A percentile compares a stretch with the other conserved stretches of the same genome.
phyloP scores from a whole-genome alignment of 2,329 filamentous ascomycete species.

The Nothomitra cinnamomea region DNA sequence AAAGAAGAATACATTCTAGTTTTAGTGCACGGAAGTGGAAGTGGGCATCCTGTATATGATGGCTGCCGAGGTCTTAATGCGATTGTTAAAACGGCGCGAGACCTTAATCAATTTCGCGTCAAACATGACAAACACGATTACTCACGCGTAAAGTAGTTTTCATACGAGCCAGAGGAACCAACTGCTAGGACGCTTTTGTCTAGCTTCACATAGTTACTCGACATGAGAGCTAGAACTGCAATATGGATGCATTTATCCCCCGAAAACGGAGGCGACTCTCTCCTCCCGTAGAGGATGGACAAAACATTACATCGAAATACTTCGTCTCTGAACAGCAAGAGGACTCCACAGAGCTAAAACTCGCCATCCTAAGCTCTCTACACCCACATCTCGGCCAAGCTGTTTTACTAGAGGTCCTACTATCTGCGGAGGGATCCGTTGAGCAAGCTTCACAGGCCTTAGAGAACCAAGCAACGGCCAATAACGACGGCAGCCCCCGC shows the following conservation, averaged over 20 bases:
- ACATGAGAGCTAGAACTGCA: conserved; percentile 3
- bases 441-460: conserved; percentile 44
- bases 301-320: conserved; percentile 8
- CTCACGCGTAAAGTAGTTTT: neutral
- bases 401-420: conserved; percentile 57
- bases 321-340: conserved; percentile 26
- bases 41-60: neutral
- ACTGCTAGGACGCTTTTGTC: neutral
- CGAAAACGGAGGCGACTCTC: conserved; percentile 12
- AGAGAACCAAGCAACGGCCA: neutral
- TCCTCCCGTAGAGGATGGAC: conserved; percentile 10
- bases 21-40: neutral
- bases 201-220: neutral
- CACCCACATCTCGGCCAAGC: conserved; percentile 47
- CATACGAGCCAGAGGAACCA: neutral
- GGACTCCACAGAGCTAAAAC: conserved; percentile 76
- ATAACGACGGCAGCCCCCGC: conserved; percentile 7
- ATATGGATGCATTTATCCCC: conserved; percentile 40
- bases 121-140: neutral
- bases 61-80: neutral
- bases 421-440: conserved; percentile 64
- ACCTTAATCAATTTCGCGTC: neutral
- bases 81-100: neutral
- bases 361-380: conserved; percentile 68
- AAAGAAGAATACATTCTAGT: too few relatives aligned